These are phyloP conservation scores for Metarhizium sp. DNA, from an alignment of 2,329 filamentous ascomycete species.

Conservation along the genomic window DNA sequence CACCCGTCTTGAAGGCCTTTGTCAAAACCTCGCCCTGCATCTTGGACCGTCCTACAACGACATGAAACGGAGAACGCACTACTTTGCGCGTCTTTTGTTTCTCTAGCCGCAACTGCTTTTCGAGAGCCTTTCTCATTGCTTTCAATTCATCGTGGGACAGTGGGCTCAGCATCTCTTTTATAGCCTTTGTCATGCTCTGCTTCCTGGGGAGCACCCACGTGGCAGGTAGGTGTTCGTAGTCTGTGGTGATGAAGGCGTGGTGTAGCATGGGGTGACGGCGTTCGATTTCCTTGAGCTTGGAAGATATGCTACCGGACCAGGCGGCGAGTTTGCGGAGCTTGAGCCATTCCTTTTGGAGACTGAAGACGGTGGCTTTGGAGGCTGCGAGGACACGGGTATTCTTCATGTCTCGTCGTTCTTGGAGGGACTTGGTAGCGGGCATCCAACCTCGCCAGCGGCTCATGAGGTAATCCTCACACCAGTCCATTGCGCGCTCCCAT, in stretches of 20 bases:
- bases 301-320: conserved; percentile 38
- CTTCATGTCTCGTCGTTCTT: conserved; percentile 29
- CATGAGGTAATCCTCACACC: conserved; percentile 74
- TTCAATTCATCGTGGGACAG: conserved; percentile 21
- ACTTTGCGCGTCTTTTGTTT: background rate
- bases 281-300: conserved; percentile 27
- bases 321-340: conserved; percentile 36
- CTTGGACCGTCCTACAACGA: background rate
- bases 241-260: conserved; percentile 27
- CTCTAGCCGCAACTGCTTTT: conserved; percentile 9
- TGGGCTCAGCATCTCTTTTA: conserved; percentile 18
- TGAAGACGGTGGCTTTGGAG: conserved; percentile 32
- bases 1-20: background rate
- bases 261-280: conserved; percentile 29
- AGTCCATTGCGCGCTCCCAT: conserved; percentile 57
- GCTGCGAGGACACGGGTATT: conserved; percentile 23
- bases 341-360: conserved; percentile 40
- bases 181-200: conserved; percentile 17
- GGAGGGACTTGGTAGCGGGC: conserved; percentile 9
- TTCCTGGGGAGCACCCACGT: conserved; percentile 15
- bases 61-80: conserved; percentile 4
- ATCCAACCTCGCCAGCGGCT: conserved; percentile 68
- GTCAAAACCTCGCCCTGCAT: background rate
- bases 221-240: conserved; percentile 18
- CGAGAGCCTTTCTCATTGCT: conserved; percentile 13